A percentile compares a stretch with the other conserved stretches of the same genome.
Conservation (phyloP, 2,329 filamentous ascomycete genomes). For the Westerdykella ornata region DNA sequence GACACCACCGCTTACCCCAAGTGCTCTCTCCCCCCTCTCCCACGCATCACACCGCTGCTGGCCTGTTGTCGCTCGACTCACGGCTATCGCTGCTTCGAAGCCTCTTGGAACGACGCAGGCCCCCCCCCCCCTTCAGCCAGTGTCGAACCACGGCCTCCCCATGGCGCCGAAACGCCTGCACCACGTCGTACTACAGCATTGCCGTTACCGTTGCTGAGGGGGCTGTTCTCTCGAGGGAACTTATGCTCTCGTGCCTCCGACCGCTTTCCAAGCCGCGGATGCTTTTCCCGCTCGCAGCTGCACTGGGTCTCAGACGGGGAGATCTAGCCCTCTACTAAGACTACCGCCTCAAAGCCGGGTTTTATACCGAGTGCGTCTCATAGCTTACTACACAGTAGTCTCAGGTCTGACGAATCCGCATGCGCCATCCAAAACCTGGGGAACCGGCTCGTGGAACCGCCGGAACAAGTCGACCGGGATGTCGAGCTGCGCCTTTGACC, state of each 20-base stretch:
- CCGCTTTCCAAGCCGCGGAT: slow-evolving; percentile 3
- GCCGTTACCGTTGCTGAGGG: too few species aligned
- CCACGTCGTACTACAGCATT: neutral
- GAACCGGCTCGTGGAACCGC: slow-evolving; percentile 8
- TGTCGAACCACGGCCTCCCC: slow-evolving; percentile 5
- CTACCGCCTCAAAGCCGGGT: slow-evolving; percentile 15
- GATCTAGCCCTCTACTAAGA: slow-evolving; percentile 18
- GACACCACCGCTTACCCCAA: too few species aligned
- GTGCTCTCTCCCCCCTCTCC: too few species aligned
- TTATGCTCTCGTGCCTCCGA: neutral
- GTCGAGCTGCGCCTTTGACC: slow-evolving; percentile 1
- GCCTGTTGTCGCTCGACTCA: too few species aligned
- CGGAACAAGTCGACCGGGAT: neutral
- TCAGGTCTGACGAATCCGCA: slow-evolving; percentile 15
- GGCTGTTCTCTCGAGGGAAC: too few species aligned
- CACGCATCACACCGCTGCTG: too few species aligned
- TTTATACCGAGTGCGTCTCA: too few species aligned
- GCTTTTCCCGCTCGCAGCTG: slow-evolving; percentile 7
- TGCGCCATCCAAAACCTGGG: slow-evolving; percentile 17
- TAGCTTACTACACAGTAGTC: slow-evolving; percentile 10
- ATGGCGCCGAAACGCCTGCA: slow-evolving; percentile 8
- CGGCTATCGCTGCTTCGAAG: too few species aligned
- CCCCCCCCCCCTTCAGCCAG: too few species aligned
- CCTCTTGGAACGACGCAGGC: too few species aligned
- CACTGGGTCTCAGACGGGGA: slow-evolving; percentile 5